Evolutionary conservation across 2,329 filamentous ascomycete genomes (phyloP).

Genomic region (Cordyceps tenuipes): DNA sequence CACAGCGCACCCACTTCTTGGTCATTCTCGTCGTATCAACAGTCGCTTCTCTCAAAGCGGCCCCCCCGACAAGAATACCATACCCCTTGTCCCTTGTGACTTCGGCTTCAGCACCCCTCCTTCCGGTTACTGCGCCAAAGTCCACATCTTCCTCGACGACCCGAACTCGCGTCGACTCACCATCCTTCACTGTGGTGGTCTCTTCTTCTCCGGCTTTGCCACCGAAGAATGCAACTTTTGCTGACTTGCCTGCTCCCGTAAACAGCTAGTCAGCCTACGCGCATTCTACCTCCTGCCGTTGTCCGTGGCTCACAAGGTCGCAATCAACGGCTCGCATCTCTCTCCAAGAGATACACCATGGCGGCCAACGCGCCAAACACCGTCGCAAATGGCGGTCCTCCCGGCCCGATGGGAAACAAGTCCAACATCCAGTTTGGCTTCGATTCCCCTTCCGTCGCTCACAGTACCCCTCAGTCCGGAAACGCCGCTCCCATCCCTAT

Average conservation of each 20-base stretch:
- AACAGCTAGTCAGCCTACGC: conserved; percentile 8
- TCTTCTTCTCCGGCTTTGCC: conserved; percentile 4
- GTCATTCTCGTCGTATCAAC: background rate
- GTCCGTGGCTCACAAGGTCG: conserved; percentile 50
- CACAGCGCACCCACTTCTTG: background rate
- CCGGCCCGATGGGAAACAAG: conserved; percentile 22
- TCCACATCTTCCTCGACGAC: background rate
- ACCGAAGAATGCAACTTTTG: conserved; percentile 9
- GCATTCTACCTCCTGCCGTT: conserved; percentile 50
- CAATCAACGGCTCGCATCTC: conserved; percentile 68
- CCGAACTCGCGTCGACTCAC: background rate
- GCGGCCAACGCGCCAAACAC: conserved; percentile 70
- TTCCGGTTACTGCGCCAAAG: background rate
- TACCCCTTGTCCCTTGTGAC: background rate
- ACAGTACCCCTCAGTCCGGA: conserved; percentile 56
- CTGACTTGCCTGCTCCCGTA: conserved; percentile 9
- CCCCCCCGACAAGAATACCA: background rate
- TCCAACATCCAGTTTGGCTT: conserved; percentile 70
- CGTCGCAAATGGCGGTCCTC: conserved; percentile 64
- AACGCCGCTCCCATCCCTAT: conserved; percentile 52
- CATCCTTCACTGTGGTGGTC: conserved; percentile 5
- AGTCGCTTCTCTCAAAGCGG: conserved; percentile 1
- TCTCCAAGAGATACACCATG: conserved; percentile 87
- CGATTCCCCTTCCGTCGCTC: conserved; percentile 57
- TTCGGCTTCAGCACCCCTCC: background rate